phyloP scores from a whole-genome alignment of 2,329 filamentous ascomycete species.

The Diaporthe sp. region DNA sequence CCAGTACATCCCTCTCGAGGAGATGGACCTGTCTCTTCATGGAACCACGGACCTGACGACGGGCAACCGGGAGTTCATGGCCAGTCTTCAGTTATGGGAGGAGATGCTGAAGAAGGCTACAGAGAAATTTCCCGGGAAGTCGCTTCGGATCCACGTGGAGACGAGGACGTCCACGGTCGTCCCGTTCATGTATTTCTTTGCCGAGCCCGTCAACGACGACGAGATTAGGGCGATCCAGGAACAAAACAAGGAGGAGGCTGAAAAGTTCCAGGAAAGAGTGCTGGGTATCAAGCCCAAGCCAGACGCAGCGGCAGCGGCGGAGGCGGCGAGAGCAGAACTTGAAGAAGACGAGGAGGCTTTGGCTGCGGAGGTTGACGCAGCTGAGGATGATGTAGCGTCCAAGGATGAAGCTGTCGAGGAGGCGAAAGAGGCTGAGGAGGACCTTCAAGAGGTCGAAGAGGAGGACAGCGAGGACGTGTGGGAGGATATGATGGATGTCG shows the following conservation, averaged over 20 bases:
- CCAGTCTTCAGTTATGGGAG: conserved; percentile 85
- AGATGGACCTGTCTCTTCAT: conserved; percentile 94
- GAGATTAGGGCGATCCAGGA: conserved; percentile 82
- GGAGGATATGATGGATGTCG: conserved; percentile 67
- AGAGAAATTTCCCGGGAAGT: conserved; percentile 79
- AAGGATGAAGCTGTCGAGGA: conserved; percentile 45
- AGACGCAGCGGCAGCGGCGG: conserved; percentile 35
- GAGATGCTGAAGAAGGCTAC: conserved; percentile 83
- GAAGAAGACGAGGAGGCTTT: conserved; percentile 43
- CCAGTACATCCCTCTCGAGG: conserved; percentile 87
- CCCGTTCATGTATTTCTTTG: conserved; percentile 90
- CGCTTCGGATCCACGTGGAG: conserved; percentile 86
- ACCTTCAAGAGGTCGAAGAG: conserved; percentile 39
- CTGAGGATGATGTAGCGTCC: conserved; percentile 47
- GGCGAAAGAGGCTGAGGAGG: conserved; percentile 33
- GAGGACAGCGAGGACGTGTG: conserved; percentile 58
- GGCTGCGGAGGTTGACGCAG: conserved; percentile 42
- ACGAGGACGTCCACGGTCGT: conserved; percentile 68
- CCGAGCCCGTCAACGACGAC: conserved; percentile 82
- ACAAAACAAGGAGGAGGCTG: conserved; percentile 73
- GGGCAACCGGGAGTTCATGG: conserved; percentile 87
- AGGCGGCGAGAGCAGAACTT: conserved; percentile 5
- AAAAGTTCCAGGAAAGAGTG: conserved; percentile 76
- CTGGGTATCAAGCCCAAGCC: conserved; percentile 61
- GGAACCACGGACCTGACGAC: conserved; percentile 75